Conservation (phyloP, 257 asterid species). For the Haberlea rhodopensis region DNA sequence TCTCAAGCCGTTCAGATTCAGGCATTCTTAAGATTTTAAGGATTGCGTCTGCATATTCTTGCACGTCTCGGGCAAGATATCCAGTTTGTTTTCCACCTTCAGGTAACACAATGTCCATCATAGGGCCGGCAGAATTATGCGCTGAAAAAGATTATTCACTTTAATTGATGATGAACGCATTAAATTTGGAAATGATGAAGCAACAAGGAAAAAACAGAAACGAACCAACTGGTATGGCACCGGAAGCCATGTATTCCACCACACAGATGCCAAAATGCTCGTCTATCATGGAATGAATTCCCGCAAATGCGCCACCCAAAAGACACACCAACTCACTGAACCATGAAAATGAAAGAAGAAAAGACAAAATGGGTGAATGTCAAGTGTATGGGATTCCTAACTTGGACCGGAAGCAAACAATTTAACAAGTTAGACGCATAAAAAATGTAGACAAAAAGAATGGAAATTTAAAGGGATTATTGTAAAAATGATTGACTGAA, state of each 20-base stretch:
- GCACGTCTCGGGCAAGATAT: constrained; percentile 58
- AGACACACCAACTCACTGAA: constrained; percentile 78
- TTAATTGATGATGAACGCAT: neutral
- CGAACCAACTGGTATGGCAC: constrained; percentile 87
- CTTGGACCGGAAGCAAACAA: constrained; percentile 4
- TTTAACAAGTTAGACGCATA: neutral
- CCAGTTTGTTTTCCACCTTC: constrained; percentile 85
- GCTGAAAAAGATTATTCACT: constrained; percentile 41
- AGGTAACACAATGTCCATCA: constrained; percentile 75
- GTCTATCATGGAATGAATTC: constrained; percentile 90
- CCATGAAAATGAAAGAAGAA: constrained; percentile 1
- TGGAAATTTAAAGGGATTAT: neutral
- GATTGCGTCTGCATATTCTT: constrained; percentile 80
- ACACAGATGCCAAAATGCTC: constrained; percentile 96
- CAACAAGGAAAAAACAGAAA: constrained; percentile 14
- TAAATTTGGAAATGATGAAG: neutral
- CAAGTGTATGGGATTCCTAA: neutral
- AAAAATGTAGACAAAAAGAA: neutral
- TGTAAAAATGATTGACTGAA: neutral
- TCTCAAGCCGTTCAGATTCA: constrained; percentile 50
- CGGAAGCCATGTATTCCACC: constrained; percentile 94
- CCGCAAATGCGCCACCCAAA: constrained; percentile 80
- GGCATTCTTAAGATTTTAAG: constrained; percentile 54
- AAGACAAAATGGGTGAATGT: constrained; percentile 4
- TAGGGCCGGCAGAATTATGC: constrained; percentile 95